A percentile compares a stretch with the other conserved stretches of the same genome.
These are phyloP conservation scores for Aspergillus heteromorphus DNA, from an alignment of 495 filamentous ascomycete species.

Conservation along the genomic window DNA sequence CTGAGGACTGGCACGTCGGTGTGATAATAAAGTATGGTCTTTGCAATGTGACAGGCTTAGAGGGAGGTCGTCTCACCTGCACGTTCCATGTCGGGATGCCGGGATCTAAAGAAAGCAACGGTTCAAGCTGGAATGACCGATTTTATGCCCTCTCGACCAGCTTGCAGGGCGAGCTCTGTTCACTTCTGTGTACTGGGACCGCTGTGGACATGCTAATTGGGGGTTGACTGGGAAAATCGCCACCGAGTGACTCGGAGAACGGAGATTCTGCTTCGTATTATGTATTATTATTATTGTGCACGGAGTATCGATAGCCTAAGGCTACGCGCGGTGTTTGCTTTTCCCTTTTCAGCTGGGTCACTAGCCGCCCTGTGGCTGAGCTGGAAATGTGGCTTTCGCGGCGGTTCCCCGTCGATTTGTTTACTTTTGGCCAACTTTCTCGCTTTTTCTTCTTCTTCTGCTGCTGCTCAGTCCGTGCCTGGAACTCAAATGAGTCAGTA, in stretches of 20 bases:
- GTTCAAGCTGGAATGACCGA: background rate
- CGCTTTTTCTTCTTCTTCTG: background rate
- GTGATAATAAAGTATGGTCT: background rate
- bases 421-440: background rate
- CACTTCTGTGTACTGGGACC: background rate
- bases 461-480: background rate
- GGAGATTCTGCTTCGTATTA: background rate
- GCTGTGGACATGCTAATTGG: background rate
- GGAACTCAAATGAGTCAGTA: slow-evolving; percentile 5
- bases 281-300: background rate
- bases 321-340: slow-evolving; percentile 9
- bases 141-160: too few relatives aligned
- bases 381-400: background rate
- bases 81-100: background rate
- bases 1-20: background rate
- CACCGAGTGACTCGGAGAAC: background rate
- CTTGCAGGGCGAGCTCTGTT: background rate
- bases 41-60: slow-evolving; percentile 12
- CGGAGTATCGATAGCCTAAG: too few relatives aligned
- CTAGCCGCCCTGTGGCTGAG: slow-evolving; percentile 9
- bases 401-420: background rate
- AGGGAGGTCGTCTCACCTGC: background rate
- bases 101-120: background rate
- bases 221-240: background rate
- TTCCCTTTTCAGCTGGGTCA: slow-evolving; percentile 6